Base-by-base conservation (phyloP, 495 filamentous ascomycete species). In the Xanthoparmelia taractica region DNA sequence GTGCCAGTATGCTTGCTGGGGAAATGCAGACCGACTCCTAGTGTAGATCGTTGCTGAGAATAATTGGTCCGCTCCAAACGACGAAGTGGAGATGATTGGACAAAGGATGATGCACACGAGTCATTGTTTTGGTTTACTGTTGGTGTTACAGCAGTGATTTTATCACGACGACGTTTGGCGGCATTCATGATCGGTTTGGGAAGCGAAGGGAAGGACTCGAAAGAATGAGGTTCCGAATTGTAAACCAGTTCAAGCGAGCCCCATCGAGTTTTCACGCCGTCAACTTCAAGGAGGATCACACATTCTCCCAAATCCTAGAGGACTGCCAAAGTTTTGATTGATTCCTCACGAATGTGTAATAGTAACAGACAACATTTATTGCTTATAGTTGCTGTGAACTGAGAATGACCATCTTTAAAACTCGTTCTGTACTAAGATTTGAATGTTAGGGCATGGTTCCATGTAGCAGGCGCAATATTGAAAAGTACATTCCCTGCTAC, bases 91-190 rank as follows among this genome's bases (percentile, higher is more conserved):
- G 63, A 31, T 34, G 63, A 64, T 29, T 54, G 63, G 41, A 58
- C 47, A 36, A 45, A 45, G 23, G 63, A 64, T 27, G 63, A 13
- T 48, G 45, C 17, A 31, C 57, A 36, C 25, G 45, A 45, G 27
- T 38, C 60, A 57, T 57, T 64, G 57, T 45, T 64, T 45, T 43
- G 25, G 34, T 34, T 56, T 18, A 45, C 25, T 31, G 18, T 37
- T 59, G 63, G 63, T 29, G 55, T 64, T 41, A 45, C 57, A 64
- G 63, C 13, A 36, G 37, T 27, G 27, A 57, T 54, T 11, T 12
- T 36, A 23, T 64, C 57, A n/a, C 36, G 45, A n/a, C 37, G 57
- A 29, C 63, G 63, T 23, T 64, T 64, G 37, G 25, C 31, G 18
- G 63, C 8, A 31, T 36, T 63, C 60, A 63, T 63, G 23, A 6